Base-by-base conservation (phyloP, 352 stramenopile species). In the Globisporangium canariense region DNA sequence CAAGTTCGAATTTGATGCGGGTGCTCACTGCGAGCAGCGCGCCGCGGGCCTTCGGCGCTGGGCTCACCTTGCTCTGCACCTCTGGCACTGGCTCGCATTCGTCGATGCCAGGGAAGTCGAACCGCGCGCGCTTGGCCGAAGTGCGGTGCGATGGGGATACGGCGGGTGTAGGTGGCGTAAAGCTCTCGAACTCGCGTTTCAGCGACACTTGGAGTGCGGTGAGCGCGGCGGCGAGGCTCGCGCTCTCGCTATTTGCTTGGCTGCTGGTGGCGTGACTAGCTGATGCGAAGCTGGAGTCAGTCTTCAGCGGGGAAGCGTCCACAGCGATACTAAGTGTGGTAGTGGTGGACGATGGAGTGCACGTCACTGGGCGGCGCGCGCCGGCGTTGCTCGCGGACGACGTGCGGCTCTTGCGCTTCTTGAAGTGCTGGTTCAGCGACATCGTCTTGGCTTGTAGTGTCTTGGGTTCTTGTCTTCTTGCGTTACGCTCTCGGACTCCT, bases 191-290 rank as follows among this genome's bases (percentile, higher is more conserved):
- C 58, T 90, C 81, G 54, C 81, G 82, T 67, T 88, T 90, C 25
- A 91, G 69, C 45, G 85, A 91, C 14, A 94, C 78, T 63, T 91
- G 84, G 20, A 94, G 81, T 25, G 81, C 80, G 0, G 73, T 90
- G 36, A 91, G 64, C 10, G 81, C 83, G 0, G 76, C 71, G 3
- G 81, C 77, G 40, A 91, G 68, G 60, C 76, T 89, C 28, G 76
- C 76, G 32, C 73, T 63, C 57, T 90, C 81, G 14, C 36, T 46
- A 20, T 50, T 63, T 6, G 72, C 25, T 36, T 58, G 52, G 65
- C 53, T 46, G 18, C 32, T 18, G 3, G 53, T 8, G 16, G 65
- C 53, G 0, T 68, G 32, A 36, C 72, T 65, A 20, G 68, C 49
- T 3, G 70, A 61, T 25, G 66, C 51, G 7, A 61, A 41, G 52